Evolutionary conservation across 1,139 yeast genomes (phyloP).

Genomic region (Diutina sp.): DNA sequence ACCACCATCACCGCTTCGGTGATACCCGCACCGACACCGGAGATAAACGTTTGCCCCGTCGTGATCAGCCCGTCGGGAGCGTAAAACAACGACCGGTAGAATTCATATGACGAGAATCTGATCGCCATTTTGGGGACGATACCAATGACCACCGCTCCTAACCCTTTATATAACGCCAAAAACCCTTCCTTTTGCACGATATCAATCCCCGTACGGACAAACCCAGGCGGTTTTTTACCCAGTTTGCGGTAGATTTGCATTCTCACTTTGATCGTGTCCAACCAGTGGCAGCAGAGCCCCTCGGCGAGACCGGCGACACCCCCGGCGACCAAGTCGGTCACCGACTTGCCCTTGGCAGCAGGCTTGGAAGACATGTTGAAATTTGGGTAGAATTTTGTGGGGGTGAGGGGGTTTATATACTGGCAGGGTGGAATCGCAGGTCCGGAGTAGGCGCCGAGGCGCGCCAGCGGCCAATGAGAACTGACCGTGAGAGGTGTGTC

Average conservation of each 20-base stretch:
- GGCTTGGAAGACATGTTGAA: slow-evolving; percentile 10
- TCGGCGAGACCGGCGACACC: slow-evolving; percentile 96
- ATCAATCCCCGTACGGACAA: slow-evolving; percentile 64
- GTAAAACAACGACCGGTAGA: slow-evolving; percentile 59
- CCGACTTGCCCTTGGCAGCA: slow-evolving; percentile 21
- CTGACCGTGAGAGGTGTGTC: too few relatives aligned
- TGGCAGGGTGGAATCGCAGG: too few relatives aligned
- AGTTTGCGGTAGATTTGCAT: slow-evolving; percentile 77
- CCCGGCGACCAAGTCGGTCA: slow-evolving; percentile 82
- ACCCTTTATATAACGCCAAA: slow-evolving; percentile 83
- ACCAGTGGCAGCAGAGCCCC: slow-evolving; percentile 92
- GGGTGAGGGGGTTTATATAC: not conserved
- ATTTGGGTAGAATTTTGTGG: not conserved
- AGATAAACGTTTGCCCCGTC: slow-evolving; percentile 63
- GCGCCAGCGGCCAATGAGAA: too few relatives aligned
- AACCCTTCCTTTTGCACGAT: slow-evolving; percentile 76
- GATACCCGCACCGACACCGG: slow-evolving; percentile 97
- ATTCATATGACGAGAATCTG: slow-evolving; percentile 87
- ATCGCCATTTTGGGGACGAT: slow-evolving; percentile 98
- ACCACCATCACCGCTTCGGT: slow-evolving; percentile 93
- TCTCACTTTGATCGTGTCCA: slow-evolving; percentile 90
- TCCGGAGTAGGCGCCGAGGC: too few relatives aligned
- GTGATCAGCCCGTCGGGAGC: slow-evolving; percentile 58
- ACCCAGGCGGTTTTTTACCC: slow-evolving; percentile 69
- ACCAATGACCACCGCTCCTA: slow-evolving; percentile 95